Conservation (phyloP, 1,284 basidiomycete species). For the Leccinum solheimii region DNA sequence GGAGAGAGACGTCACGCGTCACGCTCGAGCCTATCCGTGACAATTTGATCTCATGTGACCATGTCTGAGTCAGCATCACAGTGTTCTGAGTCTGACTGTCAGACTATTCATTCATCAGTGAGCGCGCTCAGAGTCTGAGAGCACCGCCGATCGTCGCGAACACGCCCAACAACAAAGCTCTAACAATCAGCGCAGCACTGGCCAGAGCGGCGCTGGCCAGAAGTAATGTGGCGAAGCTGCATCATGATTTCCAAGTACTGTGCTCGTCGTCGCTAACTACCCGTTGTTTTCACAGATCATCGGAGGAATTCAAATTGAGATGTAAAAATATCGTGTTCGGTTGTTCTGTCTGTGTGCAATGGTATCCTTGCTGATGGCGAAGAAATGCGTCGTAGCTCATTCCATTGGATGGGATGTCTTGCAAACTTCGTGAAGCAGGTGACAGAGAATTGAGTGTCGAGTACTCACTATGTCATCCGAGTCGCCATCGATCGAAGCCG, state of each 20-base stretch:
- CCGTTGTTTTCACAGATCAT: not conserved
- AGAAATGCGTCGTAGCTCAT: not conserved
- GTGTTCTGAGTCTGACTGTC: no score
- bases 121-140: slow-evolving; percentile 8
- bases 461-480: not conserved
- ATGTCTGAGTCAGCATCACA: no score
- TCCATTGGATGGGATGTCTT: not conserved
- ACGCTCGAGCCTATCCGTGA: no score
- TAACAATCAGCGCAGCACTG: not conserved
- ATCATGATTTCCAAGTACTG: not conserved
- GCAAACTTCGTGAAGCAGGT: not conserved
- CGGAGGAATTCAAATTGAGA: no score
- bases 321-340: not conserved
- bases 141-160: slow-evolving; percentile 5
- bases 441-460: not conserved
- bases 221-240: slow-evolving; percentile 1
- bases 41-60: no score
- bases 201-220: not conserved
- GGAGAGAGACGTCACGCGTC: no score
- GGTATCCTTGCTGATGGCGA: not conserved
- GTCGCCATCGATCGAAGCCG: not conserved
- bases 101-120: no score
- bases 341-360: not conserved
- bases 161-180: slow-evolving; percentile 2
- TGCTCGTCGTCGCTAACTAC: not conserved